phyloP scores from a whole-genome alignment of 768 basidiomycete species.

The Boletus subcaerulescens region DNA sequence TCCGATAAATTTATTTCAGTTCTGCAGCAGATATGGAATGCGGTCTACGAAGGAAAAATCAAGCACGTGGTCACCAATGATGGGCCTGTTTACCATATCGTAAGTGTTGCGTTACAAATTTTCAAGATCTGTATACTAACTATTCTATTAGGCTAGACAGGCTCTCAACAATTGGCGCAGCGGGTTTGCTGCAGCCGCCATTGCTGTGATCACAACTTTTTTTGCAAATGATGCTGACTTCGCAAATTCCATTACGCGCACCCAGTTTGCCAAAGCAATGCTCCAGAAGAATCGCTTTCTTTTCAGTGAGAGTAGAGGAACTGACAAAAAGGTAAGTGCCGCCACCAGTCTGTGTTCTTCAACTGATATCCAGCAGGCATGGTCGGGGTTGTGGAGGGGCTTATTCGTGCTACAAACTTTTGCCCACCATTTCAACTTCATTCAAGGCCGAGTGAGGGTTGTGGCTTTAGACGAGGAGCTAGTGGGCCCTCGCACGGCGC shows the following conservation, averaged over 20 bases:
- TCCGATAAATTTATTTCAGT: not conserved
- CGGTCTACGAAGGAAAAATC: not conserved
- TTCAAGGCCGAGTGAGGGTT: not conserved
- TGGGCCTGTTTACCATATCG: not conserved
- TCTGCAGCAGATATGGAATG: conserved; percentile 1
- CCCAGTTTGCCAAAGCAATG: not conserved
- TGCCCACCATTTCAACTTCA: not conserved
- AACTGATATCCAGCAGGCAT: not conserved
- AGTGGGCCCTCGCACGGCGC: not conserved
- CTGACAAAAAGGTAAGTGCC: not conserved
- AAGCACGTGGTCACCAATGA: not conserved
- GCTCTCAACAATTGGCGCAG: not conserved
- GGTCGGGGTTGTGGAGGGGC: not conserved
- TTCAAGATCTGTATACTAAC: too few species aligned
- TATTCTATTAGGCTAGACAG: not conserved
- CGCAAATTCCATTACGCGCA: not conserved
- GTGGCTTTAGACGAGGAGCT: not conserved
- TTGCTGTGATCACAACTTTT: not conserved
- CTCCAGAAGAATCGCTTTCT: not conserved
- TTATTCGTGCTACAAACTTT: not conserved
- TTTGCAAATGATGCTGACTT: not conserved
- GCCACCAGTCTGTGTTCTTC: too few species aligned
- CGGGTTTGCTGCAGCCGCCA: not conserved
- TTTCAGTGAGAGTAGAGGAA: not conserved
- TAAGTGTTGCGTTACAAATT: not conserved